A percentile compares a stretch with the other conserved stretches of the same genome.
These are phyloP conservation scores for Sphaceloma murrayae DNA, from an alignment of 2,329 filamentous ascomycete genomes.

Conservation along the genomic window DNA sequence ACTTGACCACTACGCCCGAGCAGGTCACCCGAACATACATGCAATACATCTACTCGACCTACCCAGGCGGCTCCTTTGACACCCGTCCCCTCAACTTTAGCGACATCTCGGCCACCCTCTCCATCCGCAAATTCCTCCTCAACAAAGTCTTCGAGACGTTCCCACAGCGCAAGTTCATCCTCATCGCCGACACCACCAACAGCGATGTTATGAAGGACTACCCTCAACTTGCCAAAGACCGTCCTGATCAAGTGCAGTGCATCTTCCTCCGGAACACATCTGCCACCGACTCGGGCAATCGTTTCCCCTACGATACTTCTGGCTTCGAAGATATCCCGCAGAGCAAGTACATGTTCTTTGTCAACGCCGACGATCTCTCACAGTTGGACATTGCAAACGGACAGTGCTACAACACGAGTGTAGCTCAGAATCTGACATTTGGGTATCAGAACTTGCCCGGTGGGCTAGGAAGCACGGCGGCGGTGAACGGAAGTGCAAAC, in stretches of 20 bases:
- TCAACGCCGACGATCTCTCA: constrained; percentile 57
- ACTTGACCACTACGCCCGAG: constrained; percentile 71
- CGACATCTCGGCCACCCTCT: constrained; percentile 61
- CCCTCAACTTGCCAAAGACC: constrained; percentile 52
- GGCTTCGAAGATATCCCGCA: constrained; percentile 60
- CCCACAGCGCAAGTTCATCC: constrained; percentile 63
- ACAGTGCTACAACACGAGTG: constrained; percentile 54
- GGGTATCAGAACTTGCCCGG: constrained; percentile 45
- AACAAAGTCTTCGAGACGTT: constrained; percentile 66
- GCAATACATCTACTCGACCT: constrained; percentile 68
- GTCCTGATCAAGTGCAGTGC: constrained; percentile 63
- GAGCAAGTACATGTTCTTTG: constrained; percentile 70
- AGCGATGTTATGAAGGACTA: constrained; percentile 59
- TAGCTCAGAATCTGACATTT: constrained; percentile 64
- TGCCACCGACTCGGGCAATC: constrained; percentile 55
- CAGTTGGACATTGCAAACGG: constrained; percentile 58
- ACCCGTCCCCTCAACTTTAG: constrained; percentile 71
- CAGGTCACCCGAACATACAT: constrained; percentile 68
- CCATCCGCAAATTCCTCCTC: constrained; percentile 60
- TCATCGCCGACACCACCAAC: constrained; percentile 69
- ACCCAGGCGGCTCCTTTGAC: constrained; percentile 68
- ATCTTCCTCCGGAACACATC: constrained; percentile 68
- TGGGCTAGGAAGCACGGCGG: constrained; percentile 18
- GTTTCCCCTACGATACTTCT: constrained; percentile 65
- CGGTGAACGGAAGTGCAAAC: constrained; percentile 20